A percentile compares a stretch with the other conserved stretches of the same genome.
Evolutionary conservation across 768 basidiomycete genomes (phyloP).

Genomic region (Russula sp.): DNA sequence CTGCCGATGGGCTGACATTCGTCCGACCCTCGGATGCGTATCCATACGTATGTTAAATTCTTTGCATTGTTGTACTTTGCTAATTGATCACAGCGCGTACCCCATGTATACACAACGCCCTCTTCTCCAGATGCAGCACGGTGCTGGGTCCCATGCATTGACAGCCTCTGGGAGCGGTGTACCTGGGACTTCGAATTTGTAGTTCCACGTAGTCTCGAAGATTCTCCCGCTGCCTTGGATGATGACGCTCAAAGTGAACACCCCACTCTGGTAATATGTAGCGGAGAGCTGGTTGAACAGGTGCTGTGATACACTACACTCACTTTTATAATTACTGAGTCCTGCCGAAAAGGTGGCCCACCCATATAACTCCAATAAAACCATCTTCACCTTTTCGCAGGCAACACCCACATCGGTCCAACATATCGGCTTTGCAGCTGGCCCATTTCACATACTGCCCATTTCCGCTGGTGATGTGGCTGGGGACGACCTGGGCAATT

Average conservation of each 20-base stretch:
- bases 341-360: constrained; percentile 63
- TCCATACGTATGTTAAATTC: constrained; percentile 59
- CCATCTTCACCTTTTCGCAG: constrained; percentile 90
- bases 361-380: constrained; percentile 88
- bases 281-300: constrained; percentile 93
- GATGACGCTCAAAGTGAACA: constrained; percentile 50
- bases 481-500: constrained; percentile 54
- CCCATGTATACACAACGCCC: constrained; percentile 87
- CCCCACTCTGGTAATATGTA: constrained; percentile 86
- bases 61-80: background rate
- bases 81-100: constrained; percentile 58
- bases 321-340: constrained; percentile 11
- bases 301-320: constrained; percentile 32
- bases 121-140: constrained; percentile 87
- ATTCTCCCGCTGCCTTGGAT: constrained; percentile 38
- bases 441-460: constrained; percentile 78
- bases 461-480: constrained; percentile 54
- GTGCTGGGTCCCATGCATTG: constrained; percentile 98
- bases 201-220: constrained; percentile 78
- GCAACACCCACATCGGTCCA: constrained; percentile 86
- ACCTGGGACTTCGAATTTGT: constrained; percentile 99
- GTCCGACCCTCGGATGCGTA: constrained; percentile 74
- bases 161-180: constrained; percentile 91
- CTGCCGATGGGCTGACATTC: constrained; percentile 80
- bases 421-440: constrained; percentile 92